phyloP scores from a whole-genome alignment of 169 alveolate species.

The Eimeria praecox region DNA sequence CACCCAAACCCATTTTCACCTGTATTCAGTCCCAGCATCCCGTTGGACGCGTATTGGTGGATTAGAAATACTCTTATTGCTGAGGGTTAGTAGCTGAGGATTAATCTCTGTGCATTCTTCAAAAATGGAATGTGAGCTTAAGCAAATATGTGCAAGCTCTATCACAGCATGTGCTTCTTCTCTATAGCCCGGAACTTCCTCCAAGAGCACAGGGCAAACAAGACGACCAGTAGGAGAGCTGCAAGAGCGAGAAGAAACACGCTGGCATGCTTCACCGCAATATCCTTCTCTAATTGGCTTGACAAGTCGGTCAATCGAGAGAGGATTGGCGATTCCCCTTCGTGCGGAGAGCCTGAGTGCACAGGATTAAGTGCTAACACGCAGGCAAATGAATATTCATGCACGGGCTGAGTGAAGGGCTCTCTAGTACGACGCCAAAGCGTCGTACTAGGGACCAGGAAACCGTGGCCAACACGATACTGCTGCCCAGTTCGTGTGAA shows the following conservation, averaged over 20 bases:
- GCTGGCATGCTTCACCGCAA: slow-evolving; percentile 83
- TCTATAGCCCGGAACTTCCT: slow-evolving; percentile 86
- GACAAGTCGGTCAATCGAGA: slow-evolving; percentile 70
- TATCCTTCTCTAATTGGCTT: slow-evolving; percentile 83
- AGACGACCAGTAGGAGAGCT: slow-evolving; percentile 80
- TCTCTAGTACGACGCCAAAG: neutral
- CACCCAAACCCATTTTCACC: neutral
- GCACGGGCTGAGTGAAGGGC: neutral
- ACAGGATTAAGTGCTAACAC: neutral
- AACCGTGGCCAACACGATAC: neutral
- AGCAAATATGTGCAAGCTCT: neutral
- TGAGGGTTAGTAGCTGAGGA: neutral
- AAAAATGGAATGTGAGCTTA: neutral
- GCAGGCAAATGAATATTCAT: neutral
- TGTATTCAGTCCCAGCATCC: neutral
- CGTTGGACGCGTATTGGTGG: neutral
- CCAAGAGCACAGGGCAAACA: slow-evolving; percentile 86
- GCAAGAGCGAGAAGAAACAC: slow-evolving; percentile 82
- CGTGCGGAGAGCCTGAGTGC: slow-evolving; percentile 32
- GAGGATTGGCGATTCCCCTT: slow-evolving; percentile 65
- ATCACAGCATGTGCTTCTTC: slow-evolving; percentile 86
- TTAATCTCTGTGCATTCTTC: slow-evolving; percentile 23
- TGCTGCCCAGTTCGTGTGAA: neutral
- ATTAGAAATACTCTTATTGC: neutral
- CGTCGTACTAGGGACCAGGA: no score